Percentiles rank a stretch among this genome's conserved stretches.
Evolutionary conservation across 140 eudicot genomes (phyloP).

Genomic region (Senecio squalidus): DNA sequence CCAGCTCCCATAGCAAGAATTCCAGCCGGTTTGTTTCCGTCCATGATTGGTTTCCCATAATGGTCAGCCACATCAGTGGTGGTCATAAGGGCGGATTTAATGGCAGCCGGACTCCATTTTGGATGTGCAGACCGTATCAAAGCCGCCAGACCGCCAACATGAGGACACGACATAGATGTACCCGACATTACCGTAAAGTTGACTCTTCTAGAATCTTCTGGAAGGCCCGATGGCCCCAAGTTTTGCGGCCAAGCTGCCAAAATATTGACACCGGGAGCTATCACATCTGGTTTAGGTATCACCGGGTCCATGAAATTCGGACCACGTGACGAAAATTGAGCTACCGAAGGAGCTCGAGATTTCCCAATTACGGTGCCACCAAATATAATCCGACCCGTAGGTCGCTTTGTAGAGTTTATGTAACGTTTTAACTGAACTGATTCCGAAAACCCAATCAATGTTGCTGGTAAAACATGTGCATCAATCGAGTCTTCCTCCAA

Average conservation of each 20-base stretch:
- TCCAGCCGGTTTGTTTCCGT: constrained; percentile 64
- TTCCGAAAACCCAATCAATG: constrained; percentile 66
- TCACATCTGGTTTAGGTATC: constrained; percentile 85
- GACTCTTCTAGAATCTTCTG: constrained; percentile 82
- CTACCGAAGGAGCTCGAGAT: constrained; percentile 81
- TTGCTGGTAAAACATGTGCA: constrained; percentile 89
- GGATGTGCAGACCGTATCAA: constrained; percentile 82
- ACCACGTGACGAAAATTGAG: constrained; percentile 95
- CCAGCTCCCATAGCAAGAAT: constrained; percentile 77
- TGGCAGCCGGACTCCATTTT: constrained; percentile 84
- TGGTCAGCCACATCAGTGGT: constrained; percentile 57
- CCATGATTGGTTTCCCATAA: constrained; percentile 74
- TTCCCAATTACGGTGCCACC: constrained; percentile 69
- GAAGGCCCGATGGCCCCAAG: constrained; percentile 74
- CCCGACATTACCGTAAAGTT: constrained; percentile 93
- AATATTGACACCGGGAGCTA: constrained; percentile 94
- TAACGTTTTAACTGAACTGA: constrained; percentile 48
- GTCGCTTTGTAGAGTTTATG: constrained; percentile 62
- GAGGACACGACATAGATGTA: constrained; percentile 97
- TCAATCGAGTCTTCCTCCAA: constrained; percentile 88
- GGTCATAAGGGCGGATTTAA: constrained; percentile 89
- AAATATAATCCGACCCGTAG: constrained; percentile 60
- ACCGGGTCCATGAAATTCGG: constrained; percentile 74
- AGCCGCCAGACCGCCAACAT: constrained; percentile 85
- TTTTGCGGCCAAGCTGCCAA: constrained; percentile 98